phyloP scores from a whole-genome alignment of 257 asterid species.

The Salvia miltiorrhiza region DNA sequence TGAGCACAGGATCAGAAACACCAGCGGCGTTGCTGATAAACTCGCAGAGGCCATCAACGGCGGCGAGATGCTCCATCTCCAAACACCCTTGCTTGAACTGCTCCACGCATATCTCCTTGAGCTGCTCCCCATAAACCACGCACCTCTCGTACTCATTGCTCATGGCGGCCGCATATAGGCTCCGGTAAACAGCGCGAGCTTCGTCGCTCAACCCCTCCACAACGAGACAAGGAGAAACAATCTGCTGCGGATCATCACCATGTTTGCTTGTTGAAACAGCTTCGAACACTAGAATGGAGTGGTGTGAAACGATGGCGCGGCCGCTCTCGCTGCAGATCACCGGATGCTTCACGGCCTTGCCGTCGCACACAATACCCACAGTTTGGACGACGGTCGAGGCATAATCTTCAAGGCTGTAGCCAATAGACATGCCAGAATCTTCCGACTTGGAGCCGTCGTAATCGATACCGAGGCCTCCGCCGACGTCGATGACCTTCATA shows the following conservation, averaged over 20 bases:
- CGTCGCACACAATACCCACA: constrained; percentile 50
- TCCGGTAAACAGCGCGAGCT: constrained; percentile 48
- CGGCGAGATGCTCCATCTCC: constrained; percentile 61
- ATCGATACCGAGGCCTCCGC: constrained; percentile 96
- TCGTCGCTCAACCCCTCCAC: constrained; percentile 56
- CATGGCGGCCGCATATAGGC: constrained; percentile 56
- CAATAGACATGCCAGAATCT: constrained; percentile 75
- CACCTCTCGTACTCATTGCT: constrained; percentile 44
- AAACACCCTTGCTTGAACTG: constrained; percentile 63
- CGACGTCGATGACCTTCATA: constrained; percentile 76
- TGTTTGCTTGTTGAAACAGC: constrained; percentile 54
- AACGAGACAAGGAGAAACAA: constrained; percentile 38
- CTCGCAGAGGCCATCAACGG: constrained; percentile 68
- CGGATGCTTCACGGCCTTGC: constrained; percentile 69
- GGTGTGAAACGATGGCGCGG: constrained; percentile 92
- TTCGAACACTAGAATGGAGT: constrained; percentile 74
- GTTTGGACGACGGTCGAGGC: constrained; percentile 76
- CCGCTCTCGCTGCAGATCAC: constrained; percentile 91
- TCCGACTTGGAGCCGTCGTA: constrained; percentile 83
- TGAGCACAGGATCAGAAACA: constrained; percentile 44
- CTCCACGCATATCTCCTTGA: constrained; percentile 64
- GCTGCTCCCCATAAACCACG: constrained; percentile 46
- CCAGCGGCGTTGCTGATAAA: constrained; percentile 56
- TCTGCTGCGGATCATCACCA: constrained; percentile 29
- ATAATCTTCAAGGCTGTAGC: constrained; percentile 63